These are phyloP conservation scores for Hordeum pubiflorum DNA, from an alignment of 202 grass and related monocot genomes.

Conservation along the genomic window DNA sequence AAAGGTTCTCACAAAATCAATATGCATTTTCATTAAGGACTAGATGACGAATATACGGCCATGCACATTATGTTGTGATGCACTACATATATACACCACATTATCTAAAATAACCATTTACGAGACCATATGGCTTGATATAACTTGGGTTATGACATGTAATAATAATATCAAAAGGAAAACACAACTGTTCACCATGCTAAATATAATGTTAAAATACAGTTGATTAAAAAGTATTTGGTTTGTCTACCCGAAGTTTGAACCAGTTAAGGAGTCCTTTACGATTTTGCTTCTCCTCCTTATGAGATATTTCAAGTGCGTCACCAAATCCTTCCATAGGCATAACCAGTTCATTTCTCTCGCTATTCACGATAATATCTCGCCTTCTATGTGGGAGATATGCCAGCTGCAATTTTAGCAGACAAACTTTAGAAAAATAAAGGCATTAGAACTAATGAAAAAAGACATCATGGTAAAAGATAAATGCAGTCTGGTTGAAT, in stretches of 20 bases:
- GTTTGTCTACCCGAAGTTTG: conserved; percentile 66
- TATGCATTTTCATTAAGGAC: too few species aligned
- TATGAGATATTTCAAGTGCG: conserved; percentile 58
- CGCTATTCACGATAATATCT: conserved; percentile 75
- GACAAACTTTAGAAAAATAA: conserved; percentile 11
- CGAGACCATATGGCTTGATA: neutral
- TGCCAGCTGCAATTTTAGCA: conserved; percentile 63
- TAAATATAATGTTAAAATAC: neutral
- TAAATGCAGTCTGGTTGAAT: neutral
- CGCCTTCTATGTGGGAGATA: conserved; percentile 93
- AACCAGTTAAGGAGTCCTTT: conserved; percentile 99
- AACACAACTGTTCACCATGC: neutral
- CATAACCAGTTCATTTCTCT: conserved; percentile 67
- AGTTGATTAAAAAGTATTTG: neutral
- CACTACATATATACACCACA: neutral
- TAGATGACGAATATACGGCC: neutral
- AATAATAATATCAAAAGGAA: neutral
- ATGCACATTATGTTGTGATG: neutral
- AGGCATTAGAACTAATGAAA: neutral
- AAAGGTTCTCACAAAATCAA: neutral
- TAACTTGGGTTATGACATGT: neutral
- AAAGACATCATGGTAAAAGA: neutral
- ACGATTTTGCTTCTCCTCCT: conserved; percentile 83
- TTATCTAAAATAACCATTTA: neutral
- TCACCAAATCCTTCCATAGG: conserved; percentile 73